phyloP scores from a whole-genome alignment of 1,139 yeast genomes.

The Arxiozyma telluris region DNA sequence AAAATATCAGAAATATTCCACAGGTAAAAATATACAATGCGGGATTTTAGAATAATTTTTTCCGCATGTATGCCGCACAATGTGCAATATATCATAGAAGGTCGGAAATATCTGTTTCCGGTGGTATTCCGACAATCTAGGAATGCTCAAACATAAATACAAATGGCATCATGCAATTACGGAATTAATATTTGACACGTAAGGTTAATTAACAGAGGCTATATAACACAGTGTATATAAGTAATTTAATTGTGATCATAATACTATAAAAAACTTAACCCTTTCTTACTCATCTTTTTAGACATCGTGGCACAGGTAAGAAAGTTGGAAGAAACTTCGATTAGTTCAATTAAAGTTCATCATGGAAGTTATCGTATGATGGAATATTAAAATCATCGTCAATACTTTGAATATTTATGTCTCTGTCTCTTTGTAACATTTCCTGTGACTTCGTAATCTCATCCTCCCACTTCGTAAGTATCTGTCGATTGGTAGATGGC shows the following conservation, averaged over 20 bases:
- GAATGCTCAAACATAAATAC: no score
- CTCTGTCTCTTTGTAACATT: background rate
- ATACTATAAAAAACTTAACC: background rate
- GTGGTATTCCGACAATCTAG: background rate
- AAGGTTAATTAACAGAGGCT: background rate
- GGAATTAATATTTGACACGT: no score
- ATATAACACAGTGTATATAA: background rate
- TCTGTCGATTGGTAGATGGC: background rate
- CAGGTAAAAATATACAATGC: background rate
- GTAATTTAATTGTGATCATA: background rate
- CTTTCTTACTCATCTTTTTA: background rate
- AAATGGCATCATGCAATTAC: no score
- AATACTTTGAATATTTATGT: background rate
- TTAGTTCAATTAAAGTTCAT: background rate
- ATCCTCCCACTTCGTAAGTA: background rate
- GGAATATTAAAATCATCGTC: background rate
- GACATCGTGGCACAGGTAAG: background rate
- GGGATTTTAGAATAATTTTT: no score
- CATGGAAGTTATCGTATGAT: background rate
- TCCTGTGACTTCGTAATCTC: background rate
- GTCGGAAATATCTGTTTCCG: background rate
- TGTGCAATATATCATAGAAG: no score
- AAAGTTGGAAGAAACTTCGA: no score
- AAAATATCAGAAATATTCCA: background rate
- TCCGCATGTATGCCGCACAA: no score